Conservation (phyloP, 2,329 filamentous ascomycete genomes). For the Trichoderma semiorbis region DNA sequence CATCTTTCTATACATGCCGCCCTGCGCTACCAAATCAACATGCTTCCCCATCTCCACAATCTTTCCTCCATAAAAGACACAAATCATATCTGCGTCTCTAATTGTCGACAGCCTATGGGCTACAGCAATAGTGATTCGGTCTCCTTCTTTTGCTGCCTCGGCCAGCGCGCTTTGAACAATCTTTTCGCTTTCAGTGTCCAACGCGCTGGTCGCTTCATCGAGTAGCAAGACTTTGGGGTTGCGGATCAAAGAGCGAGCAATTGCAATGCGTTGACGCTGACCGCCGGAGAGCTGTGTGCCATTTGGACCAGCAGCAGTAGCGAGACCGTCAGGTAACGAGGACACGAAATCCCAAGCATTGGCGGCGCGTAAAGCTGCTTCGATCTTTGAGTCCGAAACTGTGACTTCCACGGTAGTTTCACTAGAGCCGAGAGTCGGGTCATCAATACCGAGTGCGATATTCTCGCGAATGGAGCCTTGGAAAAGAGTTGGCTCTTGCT, state of each 20-base stretch:
- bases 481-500: conserved; percentile 65
- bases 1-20: conserved; percentile 50
- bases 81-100: conserved; percentile 64
- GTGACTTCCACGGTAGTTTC: conserved; percentile 23
- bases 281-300: conserved; percentile 21
- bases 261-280: conserved; percentile 23
- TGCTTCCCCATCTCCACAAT: conserved; percentile 59
- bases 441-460: conserved; percentile 46
- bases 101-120: conserved; percentile 89
- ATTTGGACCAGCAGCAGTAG: conserved; percentile 76
- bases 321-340: conserved; percentile 87
- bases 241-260: conserved; percentile 54
- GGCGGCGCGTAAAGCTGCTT: conserved; percentile 44
- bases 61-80: conserved; percentile 54
- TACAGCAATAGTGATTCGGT: conserved; percentile 91
- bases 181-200: conserved; percentile 93
- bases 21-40: conserved; percentile 47
- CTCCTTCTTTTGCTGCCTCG: conserved; percentile 68
- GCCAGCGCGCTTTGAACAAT: conserved; percentile 83
- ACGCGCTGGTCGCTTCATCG: conserved; percentile 86
- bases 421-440: background rate
- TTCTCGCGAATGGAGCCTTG: conserved; percentile 80
- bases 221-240: conserved; percentile 89
- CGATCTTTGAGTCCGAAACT: conserved; percentile 36
- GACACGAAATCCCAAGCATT: conserved; percentile 55